Conservation (phyloP, 192 early-diverging fungal genomes). For the Coemansia umbellata region DNA sequence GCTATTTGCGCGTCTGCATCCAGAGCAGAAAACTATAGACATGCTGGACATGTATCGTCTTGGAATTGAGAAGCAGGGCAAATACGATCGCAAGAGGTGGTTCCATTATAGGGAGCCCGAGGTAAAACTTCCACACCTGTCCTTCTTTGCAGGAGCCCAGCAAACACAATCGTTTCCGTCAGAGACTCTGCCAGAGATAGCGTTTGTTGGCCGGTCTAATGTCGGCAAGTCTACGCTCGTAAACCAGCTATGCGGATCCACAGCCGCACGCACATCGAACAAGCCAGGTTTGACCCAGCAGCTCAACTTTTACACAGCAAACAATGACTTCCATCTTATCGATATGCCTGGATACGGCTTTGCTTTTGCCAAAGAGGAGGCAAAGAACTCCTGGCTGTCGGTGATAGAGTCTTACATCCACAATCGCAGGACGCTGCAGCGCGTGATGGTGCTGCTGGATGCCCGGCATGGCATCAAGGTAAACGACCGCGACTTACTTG, state of each 20-base stretch:
- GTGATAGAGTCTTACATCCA: conserved; percentile 67
- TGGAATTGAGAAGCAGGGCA: conserved; percentile 39
- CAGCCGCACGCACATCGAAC: conserved; percentile 61
- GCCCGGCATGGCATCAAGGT: conserved; percentile 65
- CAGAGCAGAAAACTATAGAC: conserved; percentile 29
- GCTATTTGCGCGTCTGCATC: conserved; percentile 39
- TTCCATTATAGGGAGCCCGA: conserved; percentile 40
- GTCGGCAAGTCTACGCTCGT: conserved; percentile 78
- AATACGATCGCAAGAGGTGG: conserved; percentile 45
- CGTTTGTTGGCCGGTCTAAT: conserved; percentile 65
- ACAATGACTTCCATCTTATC: conserved; percentile 59
- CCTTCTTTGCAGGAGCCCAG: conserved; percentile 50
- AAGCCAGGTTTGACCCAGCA: conserved; percentile 77
- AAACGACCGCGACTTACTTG: conserved; percentile 46
- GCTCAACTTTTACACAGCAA: conserved; percentile 73
- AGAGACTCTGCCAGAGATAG: conserved; percentile 42
- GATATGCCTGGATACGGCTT: conserved; percentile 87
- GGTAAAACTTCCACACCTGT: conserved; percentile 39
- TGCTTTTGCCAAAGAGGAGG: conserved; percentile 68
- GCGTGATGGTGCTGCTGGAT: conserved; percentile 72
- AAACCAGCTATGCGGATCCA: conserved; percentile 61
- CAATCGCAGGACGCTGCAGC: conserved; percentile 53
- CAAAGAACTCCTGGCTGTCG: conserved; percentile 53
- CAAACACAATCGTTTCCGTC: conserved; percentile 35
- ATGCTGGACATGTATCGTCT: conserved; percentile 37